Evolutionary conservation across 176 grass and related monocot species (phyloP).

Genomic region (Oryza glaberrima): DNA sequence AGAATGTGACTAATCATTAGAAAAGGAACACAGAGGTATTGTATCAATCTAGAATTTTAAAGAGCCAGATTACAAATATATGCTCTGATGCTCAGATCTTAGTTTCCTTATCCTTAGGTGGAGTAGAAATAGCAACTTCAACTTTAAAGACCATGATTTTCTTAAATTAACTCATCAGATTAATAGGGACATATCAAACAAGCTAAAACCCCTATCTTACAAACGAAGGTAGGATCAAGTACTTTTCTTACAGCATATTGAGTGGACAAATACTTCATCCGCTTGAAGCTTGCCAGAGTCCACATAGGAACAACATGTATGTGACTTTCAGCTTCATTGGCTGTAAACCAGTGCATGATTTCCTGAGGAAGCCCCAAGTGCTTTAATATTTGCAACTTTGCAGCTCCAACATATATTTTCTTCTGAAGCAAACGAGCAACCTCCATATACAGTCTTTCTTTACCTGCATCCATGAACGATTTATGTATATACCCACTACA

Average conservation of each 20-base stretch:
- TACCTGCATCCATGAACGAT: constrained; percentile 55
- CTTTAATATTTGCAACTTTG: constrained; percentile 75
- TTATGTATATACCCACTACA: constrained; percentile 17
- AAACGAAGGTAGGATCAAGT: constrained; percentile 16
- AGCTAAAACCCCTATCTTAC: constrained; percentile 2
- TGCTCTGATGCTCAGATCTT: neutral
- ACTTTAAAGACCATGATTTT: constrained; percentile 11
- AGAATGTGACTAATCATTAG: neutral
- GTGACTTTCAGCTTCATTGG: constrained; percentile 88
- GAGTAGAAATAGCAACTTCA: neutral
- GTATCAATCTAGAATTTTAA: neutral
- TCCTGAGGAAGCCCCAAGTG: constrained; percentile 75
- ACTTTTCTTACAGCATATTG: constrained; percentile 82
- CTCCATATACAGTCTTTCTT: constrained; percentile 87
- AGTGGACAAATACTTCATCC: constrained; percentile 76
- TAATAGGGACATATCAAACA: neutral
- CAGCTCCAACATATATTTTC: constrained; percentile 86
- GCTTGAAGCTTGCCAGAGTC: constrained; percentile 94
- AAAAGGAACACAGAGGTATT: neutral
- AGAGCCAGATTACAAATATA: neutral
- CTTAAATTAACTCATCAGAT: neutral
- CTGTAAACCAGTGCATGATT: constrained; percentile 88
- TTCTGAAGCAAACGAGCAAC: constrained; percentile 82
- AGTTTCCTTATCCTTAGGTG: neutral
- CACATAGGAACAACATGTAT: constrained; percentile 99